Evolutionary conservation across 257 asterid genomes (phyloP).

Genomic region (Echites panduratus): DNA sequence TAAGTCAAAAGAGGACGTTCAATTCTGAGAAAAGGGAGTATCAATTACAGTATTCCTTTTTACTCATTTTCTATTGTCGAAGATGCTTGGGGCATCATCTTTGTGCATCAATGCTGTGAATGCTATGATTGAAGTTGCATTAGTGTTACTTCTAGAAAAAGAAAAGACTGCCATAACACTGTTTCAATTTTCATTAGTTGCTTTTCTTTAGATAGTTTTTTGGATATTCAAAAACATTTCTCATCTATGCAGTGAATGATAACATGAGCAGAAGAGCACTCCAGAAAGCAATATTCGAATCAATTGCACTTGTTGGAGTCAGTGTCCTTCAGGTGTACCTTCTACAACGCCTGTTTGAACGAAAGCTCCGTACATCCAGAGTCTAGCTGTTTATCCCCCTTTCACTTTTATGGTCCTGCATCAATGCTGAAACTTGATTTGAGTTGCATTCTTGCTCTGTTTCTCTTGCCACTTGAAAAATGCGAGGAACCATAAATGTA

Average conservation of each 20-base stretch:
- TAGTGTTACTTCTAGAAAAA: neutral
- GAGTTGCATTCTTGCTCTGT: neutral
- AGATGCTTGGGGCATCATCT: neutral
- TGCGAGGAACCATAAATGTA: neutral
- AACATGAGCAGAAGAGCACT: slow-evolving; percentile 60
- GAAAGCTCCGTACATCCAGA: slow-evolving; percentile 65
- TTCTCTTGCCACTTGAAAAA: neutral
- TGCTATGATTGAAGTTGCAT: neutral
- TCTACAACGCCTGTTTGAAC: slow-evolving; percentile 64
- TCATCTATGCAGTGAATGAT: slow-evolving; percentile 49
- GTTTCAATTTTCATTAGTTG: neutral
- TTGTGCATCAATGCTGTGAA: neutral
- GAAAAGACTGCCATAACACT: neutral
- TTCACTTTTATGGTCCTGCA: neutral
- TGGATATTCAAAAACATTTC: neutral
- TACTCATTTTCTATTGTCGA: neutral
- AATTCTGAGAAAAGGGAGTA: neutral
- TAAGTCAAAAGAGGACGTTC: too few species aligned
- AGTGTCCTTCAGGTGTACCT: slow-evolving; percentile 65
- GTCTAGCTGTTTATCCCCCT: slow-evolving; percentile 30
- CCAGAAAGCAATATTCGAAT: slow-evolving; percentile 59
- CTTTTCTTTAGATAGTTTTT: neutral
- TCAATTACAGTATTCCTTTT: neutral
- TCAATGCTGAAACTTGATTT: neutral
- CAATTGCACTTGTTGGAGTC: slow-evolving; percentile 51